Base-by-base conservation (phyloP, 169 alveolate species). In the Plasmodium cynomolgi region DNA sequence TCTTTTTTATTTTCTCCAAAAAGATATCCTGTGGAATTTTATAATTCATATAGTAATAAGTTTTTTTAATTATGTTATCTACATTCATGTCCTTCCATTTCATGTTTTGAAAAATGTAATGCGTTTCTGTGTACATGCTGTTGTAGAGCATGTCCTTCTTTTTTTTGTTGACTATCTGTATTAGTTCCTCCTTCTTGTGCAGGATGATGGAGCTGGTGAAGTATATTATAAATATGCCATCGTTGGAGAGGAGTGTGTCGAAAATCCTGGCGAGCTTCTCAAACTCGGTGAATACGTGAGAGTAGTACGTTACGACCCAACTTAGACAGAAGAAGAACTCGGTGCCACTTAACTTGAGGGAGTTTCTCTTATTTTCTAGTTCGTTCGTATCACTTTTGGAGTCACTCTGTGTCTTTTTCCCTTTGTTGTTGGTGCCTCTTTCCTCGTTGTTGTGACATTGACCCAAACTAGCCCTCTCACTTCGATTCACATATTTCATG, bases 221-320 rank as follows among this genome's bases (percentile, higher is more conserved):
- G 34, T 90, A 90, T 26, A 90, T 90, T 41, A 90, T 90, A 54
- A 90, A 90, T 17, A 90, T 81, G 8, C 94, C 94, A 90, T 81
- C 80, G 37, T 90, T 90, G 13, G 94, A 90, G 71, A 90, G 83
- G 34, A 90, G 47, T 15, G 91, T 90, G 56, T 90, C 94, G 54
- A 90, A 90, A 50, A 90, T 62, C 34, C 94, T 23, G 7, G 91
- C 88, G 34, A 90, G 80, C 37, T 81, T 90, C 13, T 90, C 91
- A 90, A 90, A 90, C 26, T 90, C 91, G 0, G 94, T 90, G 13
- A 90, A 23, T 1, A 90, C 94, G 74, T 90, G 94, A 11, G 94
- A 62, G 56, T 90, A 90, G 83, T 90, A 90, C 0, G 94, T 90
- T 41, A 90, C 91, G 8, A 90, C 94, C 94, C 94, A 90, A 41